Evolutionary conservation across 2,329 filamentous ascomycete genomes (phyloP).

Genomic region (Arthrobotrys conoides): DNA sequence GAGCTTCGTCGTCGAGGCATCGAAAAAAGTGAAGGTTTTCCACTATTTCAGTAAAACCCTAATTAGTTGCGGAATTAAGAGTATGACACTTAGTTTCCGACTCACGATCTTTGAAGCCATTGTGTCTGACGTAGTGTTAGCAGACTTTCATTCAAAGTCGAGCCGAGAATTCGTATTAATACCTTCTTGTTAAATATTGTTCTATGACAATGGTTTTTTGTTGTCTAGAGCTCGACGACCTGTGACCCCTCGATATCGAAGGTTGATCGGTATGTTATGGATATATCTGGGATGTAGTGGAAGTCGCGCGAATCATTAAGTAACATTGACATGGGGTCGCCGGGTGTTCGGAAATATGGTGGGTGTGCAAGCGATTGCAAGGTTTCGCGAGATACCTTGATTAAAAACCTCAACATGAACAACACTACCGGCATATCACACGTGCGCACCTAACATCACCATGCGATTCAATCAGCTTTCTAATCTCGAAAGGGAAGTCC

Average conservation of each 20-base stretch:
- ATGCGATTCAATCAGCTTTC: slow-evolving; percentile 65
- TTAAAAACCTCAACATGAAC: not conserved
- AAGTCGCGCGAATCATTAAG: too few relatives aligned
- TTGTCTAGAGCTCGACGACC: too few relatives aligned
- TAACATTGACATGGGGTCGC: too few relatives aligned
- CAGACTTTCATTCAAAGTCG: not conserved
- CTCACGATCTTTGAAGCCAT: slow-evolving; percentile 58
- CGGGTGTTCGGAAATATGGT: too few relatives aligned
- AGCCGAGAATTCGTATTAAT: too few relatives aligned
- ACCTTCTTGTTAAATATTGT: not conserved
- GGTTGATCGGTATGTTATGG: too few relatives aligned
- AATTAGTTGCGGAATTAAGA: slow-evolving; percentile 19
- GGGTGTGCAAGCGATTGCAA: too few relatives aligned
- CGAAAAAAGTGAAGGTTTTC: slow-evolving; percentile 99
- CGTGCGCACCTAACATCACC: not conserved
- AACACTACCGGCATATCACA: not conserved
- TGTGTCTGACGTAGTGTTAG: not conserved
- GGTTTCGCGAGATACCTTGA: too few relatives aligned
- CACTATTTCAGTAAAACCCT: slow-evolving; percentile 73
- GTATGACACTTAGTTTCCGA: not conserved
- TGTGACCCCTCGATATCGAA: too few relatives aligned
- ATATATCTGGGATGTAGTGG: too few relatives aligned
- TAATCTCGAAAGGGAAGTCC: slow-evolving; percentile 90
- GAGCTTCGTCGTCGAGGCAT: slow-evolving; percentile 86
- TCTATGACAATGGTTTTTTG: not conserved